Percentiles rank a stretch among this genome's conserved stretches.
Conservation (phyloP, 306 rosid species). For the Cucumis cinereus region DNA sequence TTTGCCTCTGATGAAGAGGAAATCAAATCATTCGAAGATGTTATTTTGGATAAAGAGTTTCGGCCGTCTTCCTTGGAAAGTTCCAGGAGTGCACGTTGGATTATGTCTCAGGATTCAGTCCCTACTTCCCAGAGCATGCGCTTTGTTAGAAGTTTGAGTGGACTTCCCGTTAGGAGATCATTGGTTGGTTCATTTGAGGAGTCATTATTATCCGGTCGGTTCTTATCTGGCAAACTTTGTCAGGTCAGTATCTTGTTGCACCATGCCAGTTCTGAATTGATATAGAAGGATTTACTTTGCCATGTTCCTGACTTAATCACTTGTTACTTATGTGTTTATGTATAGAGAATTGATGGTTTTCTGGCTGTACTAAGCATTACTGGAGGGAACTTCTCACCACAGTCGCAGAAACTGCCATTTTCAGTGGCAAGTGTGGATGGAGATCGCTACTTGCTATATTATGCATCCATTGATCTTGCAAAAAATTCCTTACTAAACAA, state of each 20-base stretch:
- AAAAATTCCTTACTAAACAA: slow-evolving; percentile 46
- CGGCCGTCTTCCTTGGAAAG: slow-evolving; percentile 57
- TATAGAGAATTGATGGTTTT: slow-evolving; percentile 82
- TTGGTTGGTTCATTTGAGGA: slow-evolving; percentile 98
- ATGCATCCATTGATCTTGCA: slow-evolving; percentile 62
- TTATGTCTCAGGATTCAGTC: slow-evolving; percentile 32
- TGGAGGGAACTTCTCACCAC: slow-evolving; percentile 92
- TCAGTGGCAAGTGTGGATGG: slow-evolving; percentile 86
- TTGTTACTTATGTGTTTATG: slow-evolving; percentile 8
- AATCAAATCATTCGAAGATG: slow-evolving; percentile 44
- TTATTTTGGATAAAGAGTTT: slow-evolving; percentile 40
- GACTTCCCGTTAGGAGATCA: slow-evolving; percentile 71
- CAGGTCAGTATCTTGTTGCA: slow-evolving; percentile 44
- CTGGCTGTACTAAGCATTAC: slow-evolving; percentile 79
- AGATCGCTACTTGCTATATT: slow-evolving; percentile 72
- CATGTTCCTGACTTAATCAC: neutral
- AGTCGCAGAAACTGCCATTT: slow-evolving; percentile 92
- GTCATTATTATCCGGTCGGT: slow-evolving; percentile 89
- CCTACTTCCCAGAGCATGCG: slow-evolving; percentile 34
- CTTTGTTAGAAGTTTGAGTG: slow-evolving; percentile 72
- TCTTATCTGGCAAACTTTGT: slow-evolving; percentile 46
- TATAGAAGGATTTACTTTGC: neutral
- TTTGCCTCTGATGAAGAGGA: slow-evolving; percentile 30
- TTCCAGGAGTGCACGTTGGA: slow-evolving; percentile 23
- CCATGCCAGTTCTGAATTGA: neutral